phyloP scores from a whole-genome alignment of 2,329 filamentous ascomycete species.

The Fonsecaea pedrosoi region DNA sequence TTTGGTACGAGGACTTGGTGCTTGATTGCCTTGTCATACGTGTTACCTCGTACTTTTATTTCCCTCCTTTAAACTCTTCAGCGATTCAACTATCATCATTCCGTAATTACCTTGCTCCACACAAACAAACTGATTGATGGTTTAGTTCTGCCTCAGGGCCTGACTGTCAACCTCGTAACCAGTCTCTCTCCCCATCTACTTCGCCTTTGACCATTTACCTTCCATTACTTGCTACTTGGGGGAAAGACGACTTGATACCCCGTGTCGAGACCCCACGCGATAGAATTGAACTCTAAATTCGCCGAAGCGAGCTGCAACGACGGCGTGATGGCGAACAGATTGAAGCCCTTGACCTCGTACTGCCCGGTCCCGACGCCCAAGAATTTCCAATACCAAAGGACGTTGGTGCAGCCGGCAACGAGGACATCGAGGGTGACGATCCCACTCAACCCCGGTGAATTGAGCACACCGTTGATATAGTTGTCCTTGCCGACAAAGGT shows the following conservation, averaged over 20 bases:
- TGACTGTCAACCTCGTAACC: not conserved
- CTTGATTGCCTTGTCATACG: no score
- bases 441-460: slow-evolving; percentile 27
- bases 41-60: no score
- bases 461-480: slow-evolving; percentile 35
- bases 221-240: slow-evolving; percentile 8
- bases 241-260: slow-evolving; percentile 36
- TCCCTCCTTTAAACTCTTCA: no score
- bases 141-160: not conserved
- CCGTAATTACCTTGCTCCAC: no score
- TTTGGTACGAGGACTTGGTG: no score
- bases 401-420: slow-evolving; percentile 32
- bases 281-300: slow-evolving; percentile 36
- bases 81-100: no score
- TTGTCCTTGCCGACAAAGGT: slow-evolving; percentile 33
- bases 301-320: slow-evolving; percentile 25
- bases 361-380: slow-evolving; percentile 30
- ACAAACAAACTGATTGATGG: not conserved
- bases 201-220: not conserved
- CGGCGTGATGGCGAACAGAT: slow-evolving; percentile 32
- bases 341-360: slow-evolving; percentile 37
- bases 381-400: slow-evolving; percentile 38
- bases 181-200: not conserved
- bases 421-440: slow-evolving; percentile 36
- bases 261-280: slow-evolving; percentile 36